Evolutionary conservation across 2,329 filamentous ascomycete genomes (phyloP).

Genomic region (Thermomyces lanuginosus): DNA sequence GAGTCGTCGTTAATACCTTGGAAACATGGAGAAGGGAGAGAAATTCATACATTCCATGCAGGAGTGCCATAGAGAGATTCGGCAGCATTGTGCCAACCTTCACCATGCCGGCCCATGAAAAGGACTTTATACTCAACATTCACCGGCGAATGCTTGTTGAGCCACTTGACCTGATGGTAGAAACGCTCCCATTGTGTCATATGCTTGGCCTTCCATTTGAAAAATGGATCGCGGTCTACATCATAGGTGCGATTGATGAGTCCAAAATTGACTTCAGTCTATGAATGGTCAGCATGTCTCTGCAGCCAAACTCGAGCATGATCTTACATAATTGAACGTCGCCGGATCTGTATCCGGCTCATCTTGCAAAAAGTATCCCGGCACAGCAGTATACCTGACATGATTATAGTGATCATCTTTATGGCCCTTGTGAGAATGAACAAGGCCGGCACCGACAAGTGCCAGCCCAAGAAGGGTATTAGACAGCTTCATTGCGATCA

Average conservation of each 20-base stretch:
- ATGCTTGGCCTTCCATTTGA: no score
- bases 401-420: no score
- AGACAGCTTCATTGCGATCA: no score
- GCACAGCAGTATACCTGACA: constrained; percentile 25
- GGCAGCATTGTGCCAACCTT: constrained; percentile 45
- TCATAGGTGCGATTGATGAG: constrained; percentile 35
- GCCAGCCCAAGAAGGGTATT: no score
- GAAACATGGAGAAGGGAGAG: background rate
- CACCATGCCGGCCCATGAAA: constrained; percentile 43
- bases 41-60: constrained; percentile 39
- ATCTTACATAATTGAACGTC: constrained; percentile 32
- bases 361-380: constrained; percentile 35
- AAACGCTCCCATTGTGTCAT: constrained; percentile 43
- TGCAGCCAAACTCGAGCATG: background rate
- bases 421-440: no score
- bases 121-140: constrained; percentile 39
- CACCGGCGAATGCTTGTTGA: constrained; percentile 27
- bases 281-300: background rate
- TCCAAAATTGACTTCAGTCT: constrained; percentile 31
- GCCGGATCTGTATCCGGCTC: constrained; percentile 28
- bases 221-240: constrained; percentile 9
- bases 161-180: constrained; percentile 28
- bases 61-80: constrained; percentile 42
- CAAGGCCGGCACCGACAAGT: no score
- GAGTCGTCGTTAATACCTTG: background rate